Conservation (phyloP, 495 filamentous ascomycete genomes). For the Penicillium antarcticum region DNA sequence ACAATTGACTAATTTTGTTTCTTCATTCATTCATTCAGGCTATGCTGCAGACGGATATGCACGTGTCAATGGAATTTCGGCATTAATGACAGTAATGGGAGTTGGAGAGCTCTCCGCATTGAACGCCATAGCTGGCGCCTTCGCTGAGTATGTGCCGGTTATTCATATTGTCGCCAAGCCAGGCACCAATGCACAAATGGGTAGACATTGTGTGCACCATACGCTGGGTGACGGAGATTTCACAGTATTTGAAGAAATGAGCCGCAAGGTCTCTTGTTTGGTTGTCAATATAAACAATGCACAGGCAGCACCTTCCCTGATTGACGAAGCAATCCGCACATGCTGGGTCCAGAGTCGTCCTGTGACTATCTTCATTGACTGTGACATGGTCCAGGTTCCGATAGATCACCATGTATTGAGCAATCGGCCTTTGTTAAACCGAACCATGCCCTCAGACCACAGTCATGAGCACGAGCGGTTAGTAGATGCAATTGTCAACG, state of each 20-base stretch:
- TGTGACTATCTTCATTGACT: constrained; percentile 20
- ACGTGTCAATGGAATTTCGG: constrained; percentile 11
- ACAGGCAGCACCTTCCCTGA: constrained; percentile 11
- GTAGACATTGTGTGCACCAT: constrained; percentile 16
- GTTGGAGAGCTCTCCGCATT: constrained; percentile 17
- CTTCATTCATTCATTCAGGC: too few species aligned
- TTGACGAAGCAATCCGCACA: constrained; percentile 23
- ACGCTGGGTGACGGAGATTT: constrained; percentile 17
- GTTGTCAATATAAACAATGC: not conserved
- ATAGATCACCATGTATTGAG: not conserved
- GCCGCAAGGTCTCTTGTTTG: not conserved
- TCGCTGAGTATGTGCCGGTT: constrained; percentile 22
- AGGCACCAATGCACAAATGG: not conserved
- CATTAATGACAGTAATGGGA: constrained; percentile 7
- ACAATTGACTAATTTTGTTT: too few species aligned
- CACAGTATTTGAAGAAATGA: not conserved
- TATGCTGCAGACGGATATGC: constrained; percentile 22
- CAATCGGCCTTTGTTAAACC: not conserved
- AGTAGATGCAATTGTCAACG: not conserved
- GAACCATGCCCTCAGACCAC: not conserved
- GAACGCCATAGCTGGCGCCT: constrained; percentile 28
- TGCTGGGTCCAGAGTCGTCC: constrained; percentile 23
- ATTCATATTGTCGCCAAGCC: constrained; percentile 25
- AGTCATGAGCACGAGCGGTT: not conserved
- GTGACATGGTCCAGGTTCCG: not conserved